phyloP scores from a whole-genome alignment of 305 asterid genomes.

The Fraxinus albicans region DNA sequence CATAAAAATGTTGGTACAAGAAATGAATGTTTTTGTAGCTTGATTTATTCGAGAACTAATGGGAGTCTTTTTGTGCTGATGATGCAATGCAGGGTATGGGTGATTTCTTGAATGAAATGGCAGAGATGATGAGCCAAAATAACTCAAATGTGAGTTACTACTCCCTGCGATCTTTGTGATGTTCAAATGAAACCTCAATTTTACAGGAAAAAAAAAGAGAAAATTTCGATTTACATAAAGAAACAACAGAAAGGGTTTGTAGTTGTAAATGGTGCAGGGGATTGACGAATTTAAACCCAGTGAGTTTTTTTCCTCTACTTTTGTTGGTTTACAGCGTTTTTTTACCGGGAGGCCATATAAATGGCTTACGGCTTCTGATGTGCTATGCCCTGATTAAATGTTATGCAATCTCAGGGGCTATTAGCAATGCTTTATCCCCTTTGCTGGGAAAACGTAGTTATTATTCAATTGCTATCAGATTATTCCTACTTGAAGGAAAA shows the following conservation, averaged over 20 bases:
- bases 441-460: background rate
- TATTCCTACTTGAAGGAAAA: background rate
- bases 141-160: slow-evolving; percentile 52
- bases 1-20: background rate
- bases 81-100: slow-evolving; percentile 77
- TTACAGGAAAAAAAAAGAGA: too few species aligned
- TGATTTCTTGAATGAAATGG: slow-evolving; percentile 82
- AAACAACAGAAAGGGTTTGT: background rate
- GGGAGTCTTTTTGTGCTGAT: background rate
- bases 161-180: background rate
- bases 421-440: background rate
- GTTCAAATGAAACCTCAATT: background rate
- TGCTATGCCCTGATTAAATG: background rate
- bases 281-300: background rate
- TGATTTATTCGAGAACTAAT: background rate
- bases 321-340: background rate
- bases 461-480: background rate
- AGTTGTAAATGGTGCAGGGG: background rate
- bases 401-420: background rate
- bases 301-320: background rate
- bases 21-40: background rate
- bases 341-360: background rate
- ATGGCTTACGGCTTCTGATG: background rate
- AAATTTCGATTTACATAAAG: background rate
- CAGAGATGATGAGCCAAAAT: slow-evolving; percentile 70